Evolutionary conservation across 2,329 filamentous ascomycete species (phyloP).

Genomic region (Chalaropsis thielavioides): DNA sequence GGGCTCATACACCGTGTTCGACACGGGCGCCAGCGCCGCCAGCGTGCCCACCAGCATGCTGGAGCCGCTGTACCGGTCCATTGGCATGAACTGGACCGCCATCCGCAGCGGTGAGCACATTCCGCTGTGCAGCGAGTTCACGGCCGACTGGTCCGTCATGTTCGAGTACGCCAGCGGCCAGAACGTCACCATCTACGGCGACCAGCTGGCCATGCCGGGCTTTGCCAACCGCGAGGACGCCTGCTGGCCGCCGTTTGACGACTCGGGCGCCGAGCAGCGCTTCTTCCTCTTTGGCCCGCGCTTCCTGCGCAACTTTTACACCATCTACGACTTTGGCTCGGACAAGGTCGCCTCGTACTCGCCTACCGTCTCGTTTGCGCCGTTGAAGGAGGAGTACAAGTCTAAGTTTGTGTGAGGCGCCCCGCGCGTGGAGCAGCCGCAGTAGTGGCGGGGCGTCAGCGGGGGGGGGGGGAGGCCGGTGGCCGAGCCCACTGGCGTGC

Average conservation of each 20-base stretch:
- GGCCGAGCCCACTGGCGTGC: no score
- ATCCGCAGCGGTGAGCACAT: slow-evolving; percentile 23
- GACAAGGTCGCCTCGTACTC: slow-evolving; percentile 10
- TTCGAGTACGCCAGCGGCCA: slow-evolving; percentile 22
- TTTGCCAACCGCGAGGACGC: slow-evolving; percentile 25
- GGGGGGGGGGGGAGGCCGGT: no score
- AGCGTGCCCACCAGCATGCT: slow-evolving; percentile 22
- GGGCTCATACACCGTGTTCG: slow-evolving; percentile 22
- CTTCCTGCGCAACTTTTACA: slow-evolving; percentile 25
- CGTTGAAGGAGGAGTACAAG: slow-evolving; percentile 20
- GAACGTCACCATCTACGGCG: slow-evolving; percentile 24
- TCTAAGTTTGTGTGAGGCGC: slow-evolving; percentile 5
- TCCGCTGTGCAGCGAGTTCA: slow-evolving; percentile 27
- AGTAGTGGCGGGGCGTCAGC: no score
- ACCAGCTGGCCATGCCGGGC: slow-evolving; percentile 24
- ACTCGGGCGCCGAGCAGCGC: slow-evolving; percentile 19
- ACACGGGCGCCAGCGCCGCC: slow-evolving; percentile 24
- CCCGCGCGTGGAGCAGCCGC: no score
- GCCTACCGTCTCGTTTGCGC: slow-evolving; percentile 21
- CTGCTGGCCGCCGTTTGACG: slow-evolving; percentile 27
- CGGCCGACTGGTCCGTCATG: slow-evolving; percentile 25
- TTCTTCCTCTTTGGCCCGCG: slow-evolving; percentile 24
- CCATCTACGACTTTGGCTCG: slow-evolving; percentile 24
- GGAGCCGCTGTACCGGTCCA: slow-evolving; percentile 23
- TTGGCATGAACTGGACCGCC: slow-evolving; percentile 26